Evolutionary conservation across 495 filamentous ascomycete genomes (phyloP).

Genomic region (Penicillium antarcticum): DNA sequence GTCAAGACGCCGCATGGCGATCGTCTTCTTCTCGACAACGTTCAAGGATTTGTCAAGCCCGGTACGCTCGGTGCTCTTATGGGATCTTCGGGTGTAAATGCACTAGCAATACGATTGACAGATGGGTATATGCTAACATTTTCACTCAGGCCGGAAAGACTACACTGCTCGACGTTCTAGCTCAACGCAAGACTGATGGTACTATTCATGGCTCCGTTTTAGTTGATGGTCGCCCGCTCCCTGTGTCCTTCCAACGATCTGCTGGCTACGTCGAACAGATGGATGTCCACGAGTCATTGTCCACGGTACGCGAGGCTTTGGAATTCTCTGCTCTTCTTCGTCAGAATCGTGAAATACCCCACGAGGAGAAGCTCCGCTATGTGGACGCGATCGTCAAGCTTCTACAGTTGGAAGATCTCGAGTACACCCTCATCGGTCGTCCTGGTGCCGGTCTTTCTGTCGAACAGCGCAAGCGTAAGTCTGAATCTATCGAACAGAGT

Average conservation of each 20-base stretch:
- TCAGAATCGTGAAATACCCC: conserved; percentile 44
- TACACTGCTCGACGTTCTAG: conserved; percentile 47
- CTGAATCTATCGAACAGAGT: conserved; percentile 6
- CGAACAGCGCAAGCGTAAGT: conserved; percentile 52
- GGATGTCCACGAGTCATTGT: conserved; percentile 54
- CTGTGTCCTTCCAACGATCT: conserved; percentile 72
- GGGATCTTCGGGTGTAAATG: conserved; percentile 49
- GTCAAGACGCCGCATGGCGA: conserved; percentile 37
- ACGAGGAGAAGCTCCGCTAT: conserved; percentile 55
- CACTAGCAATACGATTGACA: conserved; percentile 2
- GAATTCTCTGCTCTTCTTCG: conserved; percentile 57
- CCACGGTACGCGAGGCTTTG: conserved; percentile 59
- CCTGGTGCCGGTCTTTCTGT: conserved; percentile 48
- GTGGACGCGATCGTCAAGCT: conserved; percentile 52
- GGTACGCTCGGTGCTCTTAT: conserved; percentile 70
- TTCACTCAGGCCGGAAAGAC: conserved; percentile 50
- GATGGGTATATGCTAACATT: not conserved
- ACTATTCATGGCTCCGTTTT: conserved; percentile 80
- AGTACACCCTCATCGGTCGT: conserved; percentile 48
- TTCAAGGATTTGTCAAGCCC: conserved; percentile 86
- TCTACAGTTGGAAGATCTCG: conserved; percentile 52
- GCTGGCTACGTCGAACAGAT: conserved; percentile 55
- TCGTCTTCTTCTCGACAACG: conserved; percentile 60
- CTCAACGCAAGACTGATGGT: conserved; percentile 74
- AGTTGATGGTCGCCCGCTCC: conserved; percentile 71